phyloP scores from a whole-genome alignment of 2,329 filamentous ascomycete species.

The Aspergillus costaricaensis region DNA sequence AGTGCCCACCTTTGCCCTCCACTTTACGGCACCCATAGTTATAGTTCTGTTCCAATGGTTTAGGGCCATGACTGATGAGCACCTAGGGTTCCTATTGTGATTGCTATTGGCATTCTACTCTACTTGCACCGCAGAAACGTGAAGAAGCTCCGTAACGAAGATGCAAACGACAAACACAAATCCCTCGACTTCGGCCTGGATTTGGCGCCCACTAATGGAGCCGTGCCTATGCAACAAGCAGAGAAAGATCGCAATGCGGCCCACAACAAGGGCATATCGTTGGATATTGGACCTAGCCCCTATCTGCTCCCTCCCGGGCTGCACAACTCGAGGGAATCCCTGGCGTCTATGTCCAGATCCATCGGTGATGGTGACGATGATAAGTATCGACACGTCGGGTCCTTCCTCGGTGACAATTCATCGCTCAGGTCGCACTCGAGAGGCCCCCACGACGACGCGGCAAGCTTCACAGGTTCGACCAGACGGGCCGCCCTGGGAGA shows the following conservation, averaged over 20 bases:
- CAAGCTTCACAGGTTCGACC: slow-evolving; percentile 56
- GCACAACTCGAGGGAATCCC: slow-evolving; percentile 78
- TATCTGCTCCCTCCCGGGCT: slow-evolving; percentile 88
- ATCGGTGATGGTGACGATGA: slow-evolving; percentile 71
- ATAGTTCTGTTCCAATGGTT: not conserved
- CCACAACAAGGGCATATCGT: slow-evolving; percentile 55
- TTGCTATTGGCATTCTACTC: slow-evolving; percentile 67
- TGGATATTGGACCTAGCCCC: slow-evolving; percentile 69
- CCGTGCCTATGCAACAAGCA: slow-evolving; percentile 58
- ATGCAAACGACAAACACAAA: slow-evolving; percentile 81
- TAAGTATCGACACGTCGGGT: slow-evolving; percentile 70
- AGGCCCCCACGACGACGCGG: slow-evolving; percentile 50
- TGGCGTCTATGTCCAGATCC: slow-evolving; percentile 79
- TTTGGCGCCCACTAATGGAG: slow-evolving; percentile 37
- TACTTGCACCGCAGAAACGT: slow-evolving; percentile 79
- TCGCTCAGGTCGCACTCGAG: slow-evolving; percentile 42
- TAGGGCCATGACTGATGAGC: slow-evolving; percentile 25
- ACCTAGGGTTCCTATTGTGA: slow-evolving; percentile 71
- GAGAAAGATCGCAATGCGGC: slow-evolving; percentile 44
- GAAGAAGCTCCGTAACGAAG: slow-evolving; percentile 71
- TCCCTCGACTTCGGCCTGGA: slow-evolving; percentile 91
- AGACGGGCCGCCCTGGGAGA: slow-evolving; percentile 43
- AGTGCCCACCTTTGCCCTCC: not conserved
- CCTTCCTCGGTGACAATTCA: slow-evolving; percentile 53
- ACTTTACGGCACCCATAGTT: not conserved